Base-by-base conservation (phyloP, 139 green algal genomes). In the Picochlorum sp. region DNA sequence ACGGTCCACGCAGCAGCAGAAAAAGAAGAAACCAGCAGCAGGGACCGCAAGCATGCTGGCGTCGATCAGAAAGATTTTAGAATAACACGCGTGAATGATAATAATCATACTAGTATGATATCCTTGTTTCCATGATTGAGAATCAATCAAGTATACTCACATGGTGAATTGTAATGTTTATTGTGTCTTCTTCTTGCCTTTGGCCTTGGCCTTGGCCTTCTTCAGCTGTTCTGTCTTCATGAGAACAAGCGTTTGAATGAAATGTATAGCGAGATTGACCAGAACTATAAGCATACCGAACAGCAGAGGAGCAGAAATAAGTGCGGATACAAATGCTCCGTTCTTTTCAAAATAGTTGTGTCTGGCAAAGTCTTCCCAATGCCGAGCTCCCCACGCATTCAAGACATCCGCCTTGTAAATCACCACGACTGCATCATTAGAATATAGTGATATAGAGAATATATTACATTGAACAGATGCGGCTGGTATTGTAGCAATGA, bases 281-380 rank as follows among this genome's bases (percentile, higher is more conserved):
- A 85, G 49, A 16, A 81, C 66, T 8, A 79, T 51, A 18, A 83
- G 68, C 76, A 84, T 85, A 57, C 65, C 63, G 50, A 84, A 16
- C 14, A 85, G 28, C 6, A 85, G 67, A 0, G 79, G 79, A 0
- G 61, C 76, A 2, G 76, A 83, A 3, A 85, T 56, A 6, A 85
- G 9, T 10, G 75, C 72, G 6, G 76, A 76, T 1, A 63, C 65
- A 38, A 85, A 85, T 32, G 80, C 66, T 45, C 79, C 76, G n/a
- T 79, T 57, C 2, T 50, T 21, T 30, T 84, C 67, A 65, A 85
- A 85, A 60, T 85, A 85, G 23, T 73, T 62, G n/a, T 85, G 79
- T 30, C 45, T 52, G 15, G 79, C 47, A 65, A 85, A 85, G 3
- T 13, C 30, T 37, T 63, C 45, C 79, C 79, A 85, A 26, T 81